Evolutionary conservation across 1,284 basidiomycete genomes (phyloP), one percentile per base, ranked within the genome.

Genomic region (Sutorius eximius): DNA sequence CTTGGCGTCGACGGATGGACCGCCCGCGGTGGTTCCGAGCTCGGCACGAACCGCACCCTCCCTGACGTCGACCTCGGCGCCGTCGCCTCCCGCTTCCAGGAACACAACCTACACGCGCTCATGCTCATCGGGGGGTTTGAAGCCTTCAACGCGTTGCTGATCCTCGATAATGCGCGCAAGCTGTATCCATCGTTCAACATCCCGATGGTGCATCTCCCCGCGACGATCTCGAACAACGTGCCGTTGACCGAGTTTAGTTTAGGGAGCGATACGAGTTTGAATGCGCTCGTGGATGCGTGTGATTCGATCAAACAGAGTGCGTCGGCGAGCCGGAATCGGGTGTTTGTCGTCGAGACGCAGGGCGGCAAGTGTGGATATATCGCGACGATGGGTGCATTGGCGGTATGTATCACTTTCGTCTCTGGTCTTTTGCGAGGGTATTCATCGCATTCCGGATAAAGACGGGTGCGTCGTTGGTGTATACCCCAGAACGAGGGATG

Each of bases 301-400:
- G 97, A 99, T 74, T 89, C 95, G 32, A 97, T 99, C 75, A 97
- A 95, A 77, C 97, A 99, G 79, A 95, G 91, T 65, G 96, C 97
- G 6, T 92, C 91, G 49, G 96, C 96, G 7, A 95, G 92, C 65
- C 77, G 96, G 60, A 96, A 98, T 72, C 79, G 96, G 45, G 95
- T 98, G 52, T 99, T 99, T 70, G 91, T 99, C 2, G 93, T 99
- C 27, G 95, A 99, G 76, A 98, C 95, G 0, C 97, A 99, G 73
- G 96, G 97, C 52, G 96, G 96, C 34, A 89, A 89, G 74, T 97
- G 93, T 70, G 96, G 97, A 11, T 98, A 97, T 72, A 86, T 99
- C 58, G 95, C 95, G 8, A 89, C 94, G 2, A 84, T 98, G 80
- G 97, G 96, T 53, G 96, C 93, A 2, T 78, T 99, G 60, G 96